phyloP scores from a whole-genome alignment of 495 filamentous ascomycete genomes.

The Hyaloscypha finlandica region DNA sequence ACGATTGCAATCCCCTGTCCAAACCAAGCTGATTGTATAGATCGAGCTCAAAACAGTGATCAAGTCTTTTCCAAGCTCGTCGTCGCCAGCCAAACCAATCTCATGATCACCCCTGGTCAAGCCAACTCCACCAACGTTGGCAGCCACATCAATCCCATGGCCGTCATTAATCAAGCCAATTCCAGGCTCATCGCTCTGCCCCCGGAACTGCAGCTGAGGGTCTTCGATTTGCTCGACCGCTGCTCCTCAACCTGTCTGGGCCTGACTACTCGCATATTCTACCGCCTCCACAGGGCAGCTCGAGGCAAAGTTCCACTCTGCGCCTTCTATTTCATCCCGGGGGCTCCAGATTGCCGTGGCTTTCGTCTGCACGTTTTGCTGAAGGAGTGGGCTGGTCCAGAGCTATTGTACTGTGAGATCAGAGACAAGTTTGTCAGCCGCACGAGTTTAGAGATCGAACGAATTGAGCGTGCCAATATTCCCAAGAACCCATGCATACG shows the following conservation, averaged over 20 bases:
- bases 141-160: neutral
- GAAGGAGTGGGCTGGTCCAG: constrained; percentile 4
- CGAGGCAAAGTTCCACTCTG: constrained; percentile 4
- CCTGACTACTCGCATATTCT: neutral
- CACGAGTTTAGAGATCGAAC: neutral
- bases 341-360: neutral
- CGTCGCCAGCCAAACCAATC: neutral
- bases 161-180: neutral
- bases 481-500: neutral
- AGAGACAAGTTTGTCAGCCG: neutral
- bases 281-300: constrained; percentile 3
- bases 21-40: neutral
- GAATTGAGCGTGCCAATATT: neutral
- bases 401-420: neutral
- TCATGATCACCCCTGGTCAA: neutral
- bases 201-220: neutral
- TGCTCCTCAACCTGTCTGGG: constrained; percentile 2
- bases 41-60: neutral
- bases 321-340: neutral
- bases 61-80: too few species aligned
- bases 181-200: neutral
- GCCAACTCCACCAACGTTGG: neutral
- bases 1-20: neutral
- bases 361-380: neutral
- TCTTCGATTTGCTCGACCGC: constrained; percentile 5